Percentiles rank a stretch among this genome's conserved stretches.
phyloP scores from a whole-genome alignment of 108 stramenopile genomes.

The Conticribra weissflogii region DNA sequence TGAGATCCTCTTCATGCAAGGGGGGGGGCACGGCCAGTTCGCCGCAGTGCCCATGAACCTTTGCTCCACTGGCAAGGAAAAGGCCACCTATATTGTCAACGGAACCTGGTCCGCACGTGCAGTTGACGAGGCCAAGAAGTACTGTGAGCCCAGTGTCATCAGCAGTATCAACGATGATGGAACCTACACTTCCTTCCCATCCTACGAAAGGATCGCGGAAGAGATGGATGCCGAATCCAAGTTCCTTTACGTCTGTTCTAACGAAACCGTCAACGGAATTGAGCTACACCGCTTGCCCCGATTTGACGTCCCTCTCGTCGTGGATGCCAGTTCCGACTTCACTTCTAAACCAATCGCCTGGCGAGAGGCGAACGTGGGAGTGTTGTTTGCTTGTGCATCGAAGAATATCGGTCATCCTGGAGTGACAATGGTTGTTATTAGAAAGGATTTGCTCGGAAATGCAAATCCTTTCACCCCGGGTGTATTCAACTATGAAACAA shows the following conservation, averaged over 20 bases:
- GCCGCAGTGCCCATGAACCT: conserved; percentile 51
- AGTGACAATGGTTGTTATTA: conserved; percentile 41
- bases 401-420: conserved; percentile 60
- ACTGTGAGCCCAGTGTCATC: conserved; percentile 27
- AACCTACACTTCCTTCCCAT: conserved; percentile 16
- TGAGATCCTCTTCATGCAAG: conserved; percentile 49
- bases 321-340: conserved; percentile 44
- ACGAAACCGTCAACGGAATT: conserved; percentile 54
- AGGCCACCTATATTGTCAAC: conserved; percentile 47
- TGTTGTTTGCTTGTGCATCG: conserved; percentile 57
- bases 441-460: conserved; percentile 40
- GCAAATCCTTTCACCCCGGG: conserved; percentile 35
- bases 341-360: conserved; percentile 52
- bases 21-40: conserved; percentile 57
- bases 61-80: conserved; percentile 8
- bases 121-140: conserved; percentile 42
- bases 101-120: conserved; percentile 49
- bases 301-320: conserved; percentile 22
- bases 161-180: conserved; percentile 20
- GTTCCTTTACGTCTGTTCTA: conserved; percentile 48
- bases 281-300: conserved; percentile 35
- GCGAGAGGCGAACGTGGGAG: conserved; percentile 43
- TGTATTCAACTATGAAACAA: conserved; percentile 35
- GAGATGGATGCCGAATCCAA: conserved; percentile 35
- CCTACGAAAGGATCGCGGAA: conserved; percentile 7